These are phyloP conservation scores for Candida odintsovae DNA, from an alignment of 805 yeast species.

Conservation along the genomic window DNA sequence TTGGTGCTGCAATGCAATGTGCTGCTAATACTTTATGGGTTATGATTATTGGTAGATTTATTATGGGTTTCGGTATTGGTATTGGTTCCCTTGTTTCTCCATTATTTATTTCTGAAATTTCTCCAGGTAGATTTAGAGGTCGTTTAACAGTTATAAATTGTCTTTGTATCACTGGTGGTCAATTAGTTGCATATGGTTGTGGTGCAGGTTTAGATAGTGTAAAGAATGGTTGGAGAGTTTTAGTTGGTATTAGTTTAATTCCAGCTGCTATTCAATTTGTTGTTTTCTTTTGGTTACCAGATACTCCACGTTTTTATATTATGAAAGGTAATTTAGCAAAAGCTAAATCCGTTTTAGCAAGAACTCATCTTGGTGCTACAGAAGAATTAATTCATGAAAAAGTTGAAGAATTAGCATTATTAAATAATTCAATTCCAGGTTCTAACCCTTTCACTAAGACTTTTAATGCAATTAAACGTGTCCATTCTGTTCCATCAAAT, in stretches of 20 bases:
- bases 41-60: slow-evolving; percentile 86
- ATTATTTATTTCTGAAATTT: slow-evolving; percentile 82
- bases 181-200: slow-evolving; percentile 86
- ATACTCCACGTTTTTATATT: slow-evolving; percentile 88
- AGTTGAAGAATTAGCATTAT: slow-evolving; percentile 55
- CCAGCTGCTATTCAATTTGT: slow-evolving; percentile 78
- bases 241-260: slow-evolving; percentile 84
- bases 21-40: slow-evolving; percentile 79
- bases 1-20: slow-evolving; percentile 83
- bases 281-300: slow-evolving; percentile 83
- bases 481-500: slow-evolving; percentile 70
- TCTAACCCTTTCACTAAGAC: slow-evolving; percentile 41
- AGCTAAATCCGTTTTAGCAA: slow-evolving; percentile 62
- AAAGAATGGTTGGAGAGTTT: slow-evolving; percentile 84
- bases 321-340: slow-evolving; percentile 57
- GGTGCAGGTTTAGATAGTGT: slow-evolving; percentile 80
- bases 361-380: slow-evolving; percentile 58
- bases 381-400: slow-evolving; percentile 60
- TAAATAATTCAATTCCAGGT: slow-evolving; percentile 43
- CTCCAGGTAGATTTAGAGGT: slow-evolving; percentile 90
- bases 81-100: slow-evolving; percentile 94
- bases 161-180: slow-evolving; percentile 91
- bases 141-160: slow-evolving; percentile 85
- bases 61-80: slow-evolving; percentile 97
- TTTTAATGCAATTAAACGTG: slow-evolving; percentile 54